phyloP scores from a whole-genome alignment of 1,284 basidiomycete genomes.

The Boletus semigastroideus region DNA sequence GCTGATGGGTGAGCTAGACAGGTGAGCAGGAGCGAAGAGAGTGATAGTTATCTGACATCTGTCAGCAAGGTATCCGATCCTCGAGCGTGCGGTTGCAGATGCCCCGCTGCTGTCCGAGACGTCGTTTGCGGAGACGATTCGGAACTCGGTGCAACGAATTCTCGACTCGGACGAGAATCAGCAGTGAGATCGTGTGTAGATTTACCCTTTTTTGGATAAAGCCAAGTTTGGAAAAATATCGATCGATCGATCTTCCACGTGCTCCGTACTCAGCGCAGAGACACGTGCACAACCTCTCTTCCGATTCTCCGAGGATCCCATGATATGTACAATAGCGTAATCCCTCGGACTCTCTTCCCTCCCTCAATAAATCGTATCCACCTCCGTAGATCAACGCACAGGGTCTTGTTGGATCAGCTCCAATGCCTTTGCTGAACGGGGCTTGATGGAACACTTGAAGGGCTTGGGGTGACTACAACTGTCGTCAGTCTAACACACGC shows the following conservation, averaged over 20 bases:
- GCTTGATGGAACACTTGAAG: conserved; percentile 58
- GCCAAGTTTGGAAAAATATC: conserved; percentile 6
- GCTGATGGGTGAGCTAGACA: conserved; percentile 68
- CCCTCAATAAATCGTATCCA: no score
- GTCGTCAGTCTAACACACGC: conserved; percentile 7
- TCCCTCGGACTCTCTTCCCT: no score
- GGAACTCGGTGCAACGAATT: conserved; percentile 42
- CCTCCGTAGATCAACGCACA: conserved; percentile 15
- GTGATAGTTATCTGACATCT: not conserved
- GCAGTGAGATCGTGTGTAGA: not conserved
- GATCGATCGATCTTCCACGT: conserved; percentile 6
- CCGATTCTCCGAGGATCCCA: conserved; percentile 11
- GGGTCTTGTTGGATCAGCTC: conserved; percentile 50
- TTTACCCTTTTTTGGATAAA: not conserved
- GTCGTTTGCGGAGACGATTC: conserved; percentile 47
- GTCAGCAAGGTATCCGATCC: conserved; percentile 22
- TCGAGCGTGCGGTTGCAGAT: conserved; percentile 63
- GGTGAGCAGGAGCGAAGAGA: conserved; percentile 39
- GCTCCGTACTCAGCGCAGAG: conserved; percentile 2
- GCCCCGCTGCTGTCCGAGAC: conserved; percentile 51
- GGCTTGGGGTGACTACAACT: conserved; percentile 55
- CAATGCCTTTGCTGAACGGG: conserved; percentile 54
- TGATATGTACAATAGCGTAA: conserved; percentile 1
- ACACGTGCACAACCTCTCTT: not conserved
- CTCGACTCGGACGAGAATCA: conserved; percentile 37